Evolutionary conservation across 352 stramenopile species (phyloP).

Genomic region (Elongisporangium prolatum): DNA sequence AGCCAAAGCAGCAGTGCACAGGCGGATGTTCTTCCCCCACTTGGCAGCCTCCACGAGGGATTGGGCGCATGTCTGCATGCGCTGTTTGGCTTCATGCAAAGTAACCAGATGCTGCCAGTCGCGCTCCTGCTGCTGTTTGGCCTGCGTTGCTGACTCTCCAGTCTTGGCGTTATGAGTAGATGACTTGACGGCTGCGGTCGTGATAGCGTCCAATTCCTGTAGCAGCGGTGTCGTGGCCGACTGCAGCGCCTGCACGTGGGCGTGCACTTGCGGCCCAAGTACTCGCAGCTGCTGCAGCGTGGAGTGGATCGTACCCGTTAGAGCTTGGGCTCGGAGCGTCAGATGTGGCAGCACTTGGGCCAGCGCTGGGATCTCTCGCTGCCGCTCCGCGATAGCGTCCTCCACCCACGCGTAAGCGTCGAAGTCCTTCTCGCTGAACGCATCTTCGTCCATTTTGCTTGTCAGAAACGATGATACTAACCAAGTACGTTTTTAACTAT

Average conservation of each 20-base stretch:
- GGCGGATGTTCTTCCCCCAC: conserved; percentile 62
- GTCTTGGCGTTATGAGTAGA: conserved; percentile 1
- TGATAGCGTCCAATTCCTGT: conserved; percentile 33
- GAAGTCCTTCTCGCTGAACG: conserved; percentile 43
- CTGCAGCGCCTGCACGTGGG: conserved; percentile 46
- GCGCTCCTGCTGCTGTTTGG: conserved; percentile 17
- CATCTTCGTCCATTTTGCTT: conserved; percentile 28
- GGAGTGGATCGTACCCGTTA: conserved; percentile 47
- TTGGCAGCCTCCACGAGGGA: conserved; percentile 61
- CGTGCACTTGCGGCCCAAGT: conserved; percentile 40
- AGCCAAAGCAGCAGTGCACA: conserved; percentile 21
- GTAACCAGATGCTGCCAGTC: conserved; percentile 54
- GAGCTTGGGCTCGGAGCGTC: conserved; percentile 50
- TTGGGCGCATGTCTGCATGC: conserved; percentile 57
- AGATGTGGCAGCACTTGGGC: conserved; percentile 48
- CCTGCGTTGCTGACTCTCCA: conserved; percentile 9
- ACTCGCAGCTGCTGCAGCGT: conserved; percentile 60
- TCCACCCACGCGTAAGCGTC: conserved; percentile 73
- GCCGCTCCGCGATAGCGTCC: conserved; percentile 39
- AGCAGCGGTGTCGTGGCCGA: conserved; percentile 31
- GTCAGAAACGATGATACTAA: background rate
- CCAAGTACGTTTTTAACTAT: too few relatives aligned
- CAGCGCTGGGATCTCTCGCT: conserved; percentile 24
- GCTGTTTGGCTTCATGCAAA: conserved; percentile 66
- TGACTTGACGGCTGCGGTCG: conserved; percentile 4